Evolutionary conservation across 2,329 filamentous ascomycete species (phyloP).

Genomic region (Paraphoma sp.): DNA sequence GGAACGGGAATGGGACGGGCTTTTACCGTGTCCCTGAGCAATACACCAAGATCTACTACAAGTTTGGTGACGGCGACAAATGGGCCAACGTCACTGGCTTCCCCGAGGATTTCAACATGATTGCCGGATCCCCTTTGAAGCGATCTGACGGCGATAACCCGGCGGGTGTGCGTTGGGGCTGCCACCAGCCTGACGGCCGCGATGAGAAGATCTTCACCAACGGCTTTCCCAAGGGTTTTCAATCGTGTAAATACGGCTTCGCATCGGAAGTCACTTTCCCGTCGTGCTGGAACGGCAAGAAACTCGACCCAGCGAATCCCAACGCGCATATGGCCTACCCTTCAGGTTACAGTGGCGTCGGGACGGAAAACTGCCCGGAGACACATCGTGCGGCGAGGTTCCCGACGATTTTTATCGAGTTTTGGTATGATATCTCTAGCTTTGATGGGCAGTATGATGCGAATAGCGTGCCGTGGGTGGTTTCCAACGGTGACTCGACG

Average conservation of each 20-base stretch:
- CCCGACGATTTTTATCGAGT: conserved; percentile 49
- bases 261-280: conserved; percentile 46
- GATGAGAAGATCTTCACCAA: conserved; percentile 32
- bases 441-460: conserved; percentile 43
- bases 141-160: conserved; percentile 39
- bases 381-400: conserved; percentile 41
- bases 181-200: conserved; percentile 32
- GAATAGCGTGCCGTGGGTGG: conserved; percentile 40
- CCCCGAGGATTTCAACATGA: conserved; percentile 46
- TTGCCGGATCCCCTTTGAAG: conserved; percentile 41
- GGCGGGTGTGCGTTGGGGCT: conserved; percentile 42
- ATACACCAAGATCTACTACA: conserved; percentile 48
- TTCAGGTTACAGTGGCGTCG: conserved; percentile 25
- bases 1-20: conserved; percentile 44
- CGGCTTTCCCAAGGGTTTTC: conserved; percentile 47
- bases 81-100: conserved; percentile 47
- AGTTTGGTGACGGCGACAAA: conserved; percentile 41
- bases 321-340: conserved; percentile 51
- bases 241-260: conserved; percentile 45
- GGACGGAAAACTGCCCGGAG: conserved; percentile 42
- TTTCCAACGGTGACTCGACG: conserved; percentile 47
- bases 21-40: conserved; percentile 46
- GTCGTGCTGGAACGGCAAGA: conserved; percentile 47
- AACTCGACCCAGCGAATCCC: conserved; percentile 40
- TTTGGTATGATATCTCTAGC: conserved; percentile 46